These are phyloP conservation scores for Oemleria cerasiformis DNA, from an alignment of 306 rosid genomes.

Conservation along the genomic window DNA sequence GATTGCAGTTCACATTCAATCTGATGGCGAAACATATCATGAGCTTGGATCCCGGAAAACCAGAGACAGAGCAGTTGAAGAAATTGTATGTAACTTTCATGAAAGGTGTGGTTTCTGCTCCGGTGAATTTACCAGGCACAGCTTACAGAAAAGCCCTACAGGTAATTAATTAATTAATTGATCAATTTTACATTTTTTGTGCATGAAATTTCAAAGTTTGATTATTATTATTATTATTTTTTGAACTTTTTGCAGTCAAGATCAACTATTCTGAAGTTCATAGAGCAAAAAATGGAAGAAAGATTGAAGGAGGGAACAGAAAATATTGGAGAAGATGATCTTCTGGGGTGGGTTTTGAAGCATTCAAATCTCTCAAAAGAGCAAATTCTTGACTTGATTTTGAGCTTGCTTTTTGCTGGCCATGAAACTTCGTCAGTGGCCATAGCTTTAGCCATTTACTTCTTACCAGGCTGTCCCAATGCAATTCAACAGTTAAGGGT, in stretches of 20 bases:
- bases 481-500: slow-evolving; percentile 74
- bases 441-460: slow-evolving; percentile 78
- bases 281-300: slow-evolving; percentile 73
- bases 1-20: slow-evolving; percentile 83
- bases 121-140: slow-evolving; percentile 89
- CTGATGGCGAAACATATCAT: slow-evolving; percentile 91
- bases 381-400: slow-evolving; percentile 86
- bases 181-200: no score
- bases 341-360: slow-evolving; percentile 85
- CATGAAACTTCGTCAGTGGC: slow-evolving; percentile 96
- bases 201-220: no score
- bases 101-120: slow-evolving; percentile 92
- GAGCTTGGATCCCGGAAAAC: slow-evolving; percentile 84
- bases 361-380: slow-evolving; percentile 84
- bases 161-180: slow-evolving; percentile 35
- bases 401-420: slow-evolving; percentile 92
- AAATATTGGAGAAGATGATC: slow-evolving; percentile 65
- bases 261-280: slow-evolving; percentile 71
- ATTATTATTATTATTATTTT: no score
- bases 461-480: slow-evolving; percentile 65
- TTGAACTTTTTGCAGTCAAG: slow-evolving; percentile 51
- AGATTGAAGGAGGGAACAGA: slow-evolving; percentile 38
- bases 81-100: slow-evolving; percentile 82
- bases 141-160: slow-evolving; percentile 80
- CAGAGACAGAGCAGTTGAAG: slow-evolving; percentile 82